phyloP scores from a whole-genome alignment of 148 eudicot genomes.

The Chenopodium formosanum region DNA sequence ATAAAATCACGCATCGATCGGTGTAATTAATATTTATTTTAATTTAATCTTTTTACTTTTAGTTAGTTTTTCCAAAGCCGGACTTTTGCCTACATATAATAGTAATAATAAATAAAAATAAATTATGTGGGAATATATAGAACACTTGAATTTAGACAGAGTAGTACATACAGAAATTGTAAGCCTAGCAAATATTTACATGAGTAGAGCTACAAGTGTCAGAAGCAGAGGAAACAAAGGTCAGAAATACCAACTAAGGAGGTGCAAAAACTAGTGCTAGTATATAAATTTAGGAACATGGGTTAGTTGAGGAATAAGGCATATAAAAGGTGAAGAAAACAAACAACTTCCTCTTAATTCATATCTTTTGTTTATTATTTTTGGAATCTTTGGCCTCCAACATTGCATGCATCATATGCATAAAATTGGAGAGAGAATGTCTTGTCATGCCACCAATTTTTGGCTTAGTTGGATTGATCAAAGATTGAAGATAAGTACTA shows the following conservation, averaged over 20 bases:
- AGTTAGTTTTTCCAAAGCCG: too few relatives aligned
- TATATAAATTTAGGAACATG: conserved; percentile 28
- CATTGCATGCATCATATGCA: conserved; percentile 1
- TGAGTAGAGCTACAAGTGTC: conserved; percentile 26
- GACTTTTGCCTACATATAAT: too few relatives aligned
- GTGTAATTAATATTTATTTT: too few relatives aligned
- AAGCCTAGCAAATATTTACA: background rate
- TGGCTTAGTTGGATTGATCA: background rate
- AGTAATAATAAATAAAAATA: too few relatives aligned
- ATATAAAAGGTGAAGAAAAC: conserved; percentile 23
- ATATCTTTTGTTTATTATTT: background rate
- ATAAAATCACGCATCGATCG: too few relatives aligned
- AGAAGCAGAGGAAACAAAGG: conserved; percentile 23
- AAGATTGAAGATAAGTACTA: background rate
- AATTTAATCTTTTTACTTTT: too few relatives aligned
- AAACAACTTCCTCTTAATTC: conserved; percentile 9
- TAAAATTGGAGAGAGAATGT: background rate
- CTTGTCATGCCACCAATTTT: conserved; percentile 15
- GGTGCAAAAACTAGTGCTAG: conserved; percentile 23
- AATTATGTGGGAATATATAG: too few relatives aligned
- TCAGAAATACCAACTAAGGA: conserved; percentile 29
- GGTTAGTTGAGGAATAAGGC: conserved; percentile 27
- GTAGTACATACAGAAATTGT: too few relatives aligned
- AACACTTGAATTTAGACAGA: too few relatives aligned
- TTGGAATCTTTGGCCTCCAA: conserved; percentile 7